phyloP scores from a whole-genome alignment of 345 rosid species.

The Melaleuca alternifolia region DNA sequence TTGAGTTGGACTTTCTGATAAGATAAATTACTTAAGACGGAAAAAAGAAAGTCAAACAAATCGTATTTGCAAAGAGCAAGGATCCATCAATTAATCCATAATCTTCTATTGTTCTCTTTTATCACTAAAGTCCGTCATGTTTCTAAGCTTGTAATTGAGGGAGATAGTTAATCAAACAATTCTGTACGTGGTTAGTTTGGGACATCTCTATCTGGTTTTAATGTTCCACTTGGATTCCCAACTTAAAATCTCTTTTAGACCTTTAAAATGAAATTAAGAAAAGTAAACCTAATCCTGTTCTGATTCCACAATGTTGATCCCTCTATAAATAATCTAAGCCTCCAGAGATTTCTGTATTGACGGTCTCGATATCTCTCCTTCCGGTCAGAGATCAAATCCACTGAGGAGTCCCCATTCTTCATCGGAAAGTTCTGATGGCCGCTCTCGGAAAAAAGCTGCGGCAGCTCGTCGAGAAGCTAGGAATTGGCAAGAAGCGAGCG shows the following conservation, averaged over 20 bases:
- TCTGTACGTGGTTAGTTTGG: background rate
- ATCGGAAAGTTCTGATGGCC: background rate
- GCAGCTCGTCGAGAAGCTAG: background rate
- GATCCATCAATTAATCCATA: too few relatives aligned
- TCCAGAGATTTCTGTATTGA: background rate
- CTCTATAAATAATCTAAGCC: background rate
- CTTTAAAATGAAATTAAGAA: background rate
- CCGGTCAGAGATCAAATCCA: background rate
- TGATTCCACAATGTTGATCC: background rate
- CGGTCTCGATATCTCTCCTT: background rate
- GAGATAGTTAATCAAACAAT: background rate
- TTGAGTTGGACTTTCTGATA: too few relatives aligned
- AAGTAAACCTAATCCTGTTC: background rate
- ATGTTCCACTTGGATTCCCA: background rate
- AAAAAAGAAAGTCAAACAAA: too few relatives aligned
- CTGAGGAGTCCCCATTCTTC: background rate
- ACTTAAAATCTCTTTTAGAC: background rate
- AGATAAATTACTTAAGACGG: too few relatives aligned
- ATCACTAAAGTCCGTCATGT: background rate
- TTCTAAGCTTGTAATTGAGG: background rate
- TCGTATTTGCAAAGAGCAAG: too few relatives aligned
- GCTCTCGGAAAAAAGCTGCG: background rate
- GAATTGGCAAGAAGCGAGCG: background rate
- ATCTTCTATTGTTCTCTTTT: too few relatives aligned
- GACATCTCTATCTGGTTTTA: background rate